Percentiles rank a stretch among this genome's conserved stretches.
phyloP scores from a whole-genome alignment of 176 grass and related monocot species.

The Oryza officinalis region DNA sequence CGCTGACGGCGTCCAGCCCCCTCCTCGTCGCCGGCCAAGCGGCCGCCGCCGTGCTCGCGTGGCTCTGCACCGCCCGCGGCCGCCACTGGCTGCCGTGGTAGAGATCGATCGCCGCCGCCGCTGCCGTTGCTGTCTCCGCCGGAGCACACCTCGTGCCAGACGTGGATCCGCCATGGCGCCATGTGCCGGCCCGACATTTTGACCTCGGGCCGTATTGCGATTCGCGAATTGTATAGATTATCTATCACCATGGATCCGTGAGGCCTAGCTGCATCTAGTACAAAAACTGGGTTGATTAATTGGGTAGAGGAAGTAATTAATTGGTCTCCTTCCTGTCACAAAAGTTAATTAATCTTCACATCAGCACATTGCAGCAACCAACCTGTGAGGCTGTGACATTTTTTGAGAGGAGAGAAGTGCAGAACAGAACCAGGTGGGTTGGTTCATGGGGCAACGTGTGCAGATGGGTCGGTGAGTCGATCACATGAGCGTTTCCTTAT shows the following conservation, averaged over 20 bases:
- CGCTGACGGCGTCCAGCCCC: neutral
- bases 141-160: no score
- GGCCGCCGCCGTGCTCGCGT: neutral
- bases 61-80: constrained; percentile 13
- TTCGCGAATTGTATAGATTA: constrained; percentile 32
- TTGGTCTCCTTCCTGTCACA: no score
- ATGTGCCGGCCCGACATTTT: neutral
- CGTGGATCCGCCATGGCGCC: neutral
- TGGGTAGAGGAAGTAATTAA: neutral
- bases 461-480: constrained; percentile 20
- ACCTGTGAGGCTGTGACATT: neutral
- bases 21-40: constrained; percentile 7
- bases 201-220: constrained; percentile 38
- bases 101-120: neutral
- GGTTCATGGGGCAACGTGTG: neutral
- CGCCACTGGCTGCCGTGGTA: constrained; percentile 7
- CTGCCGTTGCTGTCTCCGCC: no score
- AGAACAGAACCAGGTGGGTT: constrained; percentile 21
- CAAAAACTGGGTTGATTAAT: neutral
- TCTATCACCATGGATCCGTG: neutral
- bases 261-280: no score
- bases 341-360: neutral
- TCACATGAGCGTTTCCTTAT: neutral
- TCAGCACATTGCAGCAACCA: neutral
- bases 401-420: neutral